Evolutionary conservation across 768 basidiomycete genomes (phyloP).

Genomic region (Russula virescens): DNA sequence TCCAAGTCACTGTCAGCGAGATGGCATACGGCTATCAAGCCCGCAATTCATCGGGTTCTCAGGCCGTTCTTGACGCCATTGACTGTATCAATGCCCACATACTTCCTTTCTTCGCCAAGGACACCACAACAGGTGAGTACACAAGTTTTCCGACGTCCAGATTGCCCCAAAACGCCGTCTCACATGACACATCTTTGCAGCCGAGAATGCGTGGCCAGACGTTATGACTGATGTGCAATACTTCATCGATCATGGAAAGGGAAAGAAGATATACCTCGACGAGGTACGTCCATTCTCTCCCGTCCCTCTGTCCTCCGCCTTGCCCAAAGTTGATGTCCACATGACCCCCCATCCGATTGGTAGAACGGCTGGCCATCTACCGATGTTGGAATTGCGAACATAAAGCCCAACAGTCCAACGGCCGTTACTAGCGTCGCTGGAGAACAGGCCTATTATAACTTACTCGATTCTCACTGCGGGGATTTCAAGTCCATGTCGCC

Average conservation of each 20-base stretch:
- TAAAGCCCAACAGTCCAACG: conserved; percentile 54
- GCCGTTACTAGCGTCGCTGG: conserved; percentile 45
- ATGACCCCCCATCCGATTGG: neutral
- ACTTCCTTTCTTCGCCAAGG: conserved; percentile 56
- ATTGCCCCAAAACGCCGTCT: neutral
- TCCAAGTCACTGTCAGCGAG: conserved; percentile 55
- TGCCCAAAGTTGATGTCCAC: neutral
- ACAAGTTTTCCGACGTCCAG: neutral
- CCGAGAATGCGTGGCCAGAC: conserved; percentile 54
- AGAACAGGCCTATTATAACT: conserved; percentile 50
- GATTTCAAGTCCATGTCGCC: conserved; percentile 53
- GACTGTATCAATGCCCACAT: conserved; percentile 64
- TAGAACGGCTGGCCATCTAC: conserved; percentile 75
- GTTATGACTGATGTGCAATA: conserved; percentile 54
- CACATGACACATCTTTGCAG: conserved; percentile 29
- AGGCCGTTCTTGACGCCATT: conserved; percentile 50
- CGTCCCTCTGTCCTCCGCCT: neutral
- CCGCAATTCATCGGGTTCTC: conserved; percentile 37
- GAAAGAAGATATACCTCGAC: conserved; percentile 68
- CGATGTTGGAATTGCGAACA: conserved; percentile 41
- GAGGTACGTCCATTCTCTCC: conserved; percentile 39
- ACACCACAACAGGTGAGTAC: conserved; percentile 48
- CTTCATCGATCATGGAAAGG: conserved; percentile 56
- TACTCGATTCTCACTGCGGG: conserved; percentile 59
- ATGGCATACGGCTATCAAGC: conserved; percentile 39